phyloP scores from a whole-genome alignment of 129 eudicot species.

The Flaveria brownii region DNA sequence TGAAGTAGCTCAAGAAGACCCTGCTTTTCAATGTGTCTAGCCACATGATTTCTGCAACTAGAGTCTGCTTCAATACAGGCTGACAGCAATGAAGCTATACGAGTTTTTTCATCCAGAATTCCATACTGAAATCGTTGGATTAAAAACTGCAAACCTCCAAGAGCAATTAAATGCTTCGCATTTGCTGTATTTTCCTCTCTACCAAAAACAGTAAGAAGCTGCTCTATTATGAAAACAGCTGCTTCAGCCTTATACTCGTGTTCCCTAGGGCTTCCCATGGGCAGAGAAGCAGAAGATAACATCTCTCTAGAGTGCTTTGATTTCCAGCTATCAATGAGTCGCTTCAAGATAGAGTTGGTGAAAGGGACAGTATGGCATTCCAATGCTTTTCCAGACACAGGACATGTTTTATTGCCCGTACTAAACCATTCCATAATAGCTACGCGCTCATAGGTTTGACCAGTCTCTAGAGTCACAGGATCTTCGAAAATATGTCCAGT shows the following conservation, averaged over 20 bases:
- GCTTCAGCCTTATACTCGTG: conserved; percentile 45
- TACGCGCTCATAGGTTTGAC: conserved; percentile 72
- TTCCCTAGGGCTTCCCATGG: conserved; percentile 42
- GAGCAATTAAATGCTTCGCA: conserved; percentile 48
- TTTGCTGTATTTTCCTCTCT: conserved; percentile 50
- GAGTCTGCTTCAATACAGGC: conserved; percentile 65
- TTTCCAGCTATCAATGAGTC: conserved; percentile 67
- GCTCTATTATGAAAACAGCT: conserved; percentile 55
- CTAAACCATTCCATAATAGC: conserved; percentile 59
- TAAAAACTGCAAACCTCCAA: conserved; percentile 75
- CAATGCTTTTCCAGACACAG: conserved; percentile 54
- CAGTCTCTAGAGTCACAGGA: conserved; percentile 80
- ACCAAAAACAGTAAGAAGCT: conserved; percentile 55
- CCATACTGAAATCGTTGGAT: conserved; percentile 51
- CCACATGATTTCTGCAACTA: conserved; percentile 52
- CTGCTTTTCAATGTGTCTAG: conserved; percentile 46
- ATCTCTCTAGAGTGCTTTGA: conserved; percentile 53
- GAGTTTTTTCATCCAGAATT: conserved; percentile 51
- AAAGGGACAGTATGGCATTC: conserved; percentile 50
- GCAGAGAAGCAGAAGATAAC: conserved; percentile 48
- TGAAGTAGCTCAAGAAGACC: conserved; percentile 56
- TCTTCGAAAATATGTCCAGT: conserved; percentile 68
- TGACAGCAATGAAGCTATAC: conserved; percentile 50
- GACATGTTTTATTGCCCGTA: conserved; percentile 61
- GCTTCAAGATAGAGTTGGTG: conserved; percentile 68